Conservation (phyloP, 2,329 filamentous ascomycete species). For the Penicillium fuscoglaucum region DNA sequence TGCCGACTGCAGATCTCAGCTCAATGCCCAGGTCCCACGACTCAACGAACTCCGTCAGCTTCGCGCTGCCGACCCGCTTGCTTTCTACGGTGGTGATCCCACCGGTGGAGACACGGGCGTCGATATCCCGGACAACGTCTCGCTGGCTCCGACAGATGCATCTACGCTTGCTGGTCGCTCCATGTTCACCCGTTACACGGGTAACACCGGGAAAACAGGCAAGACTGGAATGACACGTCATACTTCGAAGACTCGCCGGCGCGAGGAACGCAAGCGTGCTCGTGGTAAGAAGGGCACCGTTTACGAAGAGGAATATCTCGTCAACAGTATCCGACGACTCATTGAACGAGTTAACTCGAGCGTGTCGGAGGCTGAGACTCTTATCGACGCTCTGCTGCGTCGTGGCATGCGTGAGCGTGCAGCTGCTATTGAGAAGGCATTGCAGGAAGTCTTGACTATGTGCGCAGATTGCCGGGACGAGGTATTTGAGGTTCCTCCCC, state of each 20-base stretch:
- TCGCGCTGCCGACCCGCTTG: slow-evolving; percentile 79
- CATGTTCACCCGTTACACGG: slow-evolving; percentile 90
- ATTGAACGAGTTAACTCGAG: slow-evolving; percentile 77
- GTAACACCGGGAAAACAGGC: slow-evolving; percentile 71
- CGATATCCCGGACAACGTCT: slow-evolving; percentile 89
- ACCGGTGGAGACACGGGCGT: slow-evolving; percentile 54
- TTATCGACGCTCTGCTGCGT: slow-evolving; percentile 75
- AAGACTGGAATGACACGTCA: slow-evolving; percentile 56
- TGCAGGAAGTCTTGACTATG: slow-evolving; percentile 70
- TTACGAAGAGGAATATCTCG: slow-evolving; percentile 96
- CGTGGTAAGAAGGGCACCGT: slow-evolving; percentile 94
- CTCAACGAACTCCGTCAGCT: slow-evolving; percentile 78
- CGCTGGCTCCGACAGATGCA: slow-evolving; percentile 79
- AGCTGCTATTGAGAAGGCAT: slow-evolving; percentile 69
- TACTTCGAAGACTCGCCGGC: slow-evolving; percentile 80
- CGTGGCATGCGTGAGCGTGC: slow-evolving; percentile 87
- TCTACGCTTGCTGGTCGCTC: slow-evolving; percentile 76
- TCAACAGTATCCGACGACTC: slow-evolving; percentile 80
- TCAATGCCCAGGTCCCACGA: slow-evolving; percentile 80
- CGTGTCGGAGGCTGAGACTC: slow-evolving; percentile 68
- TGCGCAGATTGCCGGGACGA: slow-evolving; percentile 68
- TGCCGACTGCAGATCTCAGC: slow-evolving; percentile 85
- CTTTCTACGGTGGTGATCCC: slow-evolving; percentile 81
- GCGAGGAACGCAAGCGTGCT: slow-evolving; percentile 93
- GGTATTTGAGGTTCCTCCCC: slow-evolving; percentile 58